Evolutionary conservation across 2,329 filamentous ascomycete species (phyloP).

Genomic region (Aphanocladium album): DNA sequence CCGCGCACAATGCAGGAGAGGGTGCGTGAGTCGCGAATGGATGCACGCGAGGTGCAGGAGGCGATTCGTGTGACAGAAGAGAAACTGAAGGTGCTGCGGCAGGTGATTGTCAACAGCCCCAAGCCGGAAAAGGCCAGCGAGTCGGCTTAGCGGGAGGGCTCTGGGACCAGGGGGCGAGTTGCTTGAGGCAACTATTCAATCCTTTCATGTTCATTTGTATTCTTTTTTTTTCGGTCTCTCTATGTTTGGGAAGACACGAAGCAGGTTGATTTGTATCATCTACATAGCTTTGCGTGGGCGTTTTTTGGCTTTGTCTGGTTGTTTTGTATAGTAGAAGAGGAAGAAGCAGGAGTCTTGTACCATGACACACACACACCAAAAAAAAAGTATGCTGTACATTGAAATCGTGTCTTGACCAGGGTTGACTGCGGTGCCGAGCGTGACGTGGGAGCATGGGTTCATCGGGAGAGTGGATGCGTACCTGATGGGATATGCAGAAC

Average conservation of each 20-base stretch:
- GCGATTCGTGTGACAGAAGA: conserved; percentile 84
- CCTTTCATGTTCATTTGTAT: conserved; percentile 2
- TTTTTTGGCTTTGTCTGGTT: conserved; percentile 4
- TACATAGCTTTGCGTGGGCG: conserved; percentile 6
- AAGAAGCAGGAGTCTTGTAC: neutral
- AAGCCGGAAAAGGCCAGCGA: conserved; percentile 19
- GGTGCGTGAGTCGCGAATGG: conserved; percentile 56
- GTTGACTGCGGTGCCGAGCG: neutral
- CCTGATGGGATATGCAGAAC: neutral
- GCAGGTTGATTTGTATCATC: conserved; percentile 1
- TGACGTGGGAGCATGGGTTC: conserved; percentile 1
- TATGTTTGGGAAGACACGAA: neutral
- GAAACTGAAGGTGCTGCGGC: conserved; percentile 70
- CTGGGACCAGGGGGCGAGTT: neutral
- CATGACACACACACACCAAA: neutral
- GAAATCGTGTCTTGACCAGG: neutral
- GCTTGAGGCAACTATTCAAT: neutral
- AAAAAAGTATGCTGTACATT: neutral
- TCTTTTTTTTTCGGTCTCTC: neutral
- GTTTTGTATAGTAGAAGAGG: conserved; percentile 11
- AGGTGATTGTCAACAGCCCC: conserved; percentile 54
- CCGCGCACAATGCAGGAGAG: conserved; percentile 56
- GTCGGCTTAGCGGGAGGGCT: neutral
- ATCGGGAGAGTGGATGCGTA: neutral
- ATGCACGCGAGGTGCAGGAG: conserved; percentile 68